Percentiles rank a stretch among this genome's conserved stretches.
These are phyloP conservation scores for Eremothecium gossypii DNA, from an alignment of 1,139 yeast genomes.

Conservation along the genomic window DNA sequence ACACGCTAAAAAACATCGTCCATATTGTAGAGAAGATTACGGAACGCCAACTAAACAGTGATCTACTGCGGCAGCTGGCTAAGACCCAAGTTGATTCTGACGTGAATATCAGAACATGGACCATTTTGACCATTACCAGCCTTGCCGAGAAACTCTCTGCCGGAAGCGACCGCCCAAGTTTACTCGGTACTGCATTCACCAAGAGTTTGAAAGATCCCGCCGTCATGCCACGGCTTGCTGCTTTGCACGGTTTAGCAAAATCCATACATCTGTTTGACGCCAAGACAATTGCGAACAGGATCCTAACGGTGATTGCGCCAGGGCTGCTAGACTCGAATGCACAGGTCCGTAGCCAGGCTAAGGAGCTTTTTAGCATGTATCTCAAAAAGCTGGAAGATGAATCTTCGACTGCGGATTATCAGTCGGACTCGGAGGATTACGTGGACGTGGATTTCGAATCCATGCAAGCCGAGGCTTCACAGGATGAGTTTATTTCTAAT, in stretches of 20 bases:
- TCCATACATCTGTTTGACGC: constrained; percentile 61
- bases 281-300: constrained; percentile 68
- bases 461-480: constrained; percentile 9
- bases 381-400: constrained; percentile 56
- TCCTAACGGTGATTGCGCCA: constrained; percentile 81
- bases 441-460: constrained; percentile 21
- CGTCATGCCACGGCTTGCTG: constrained; percentile 67
- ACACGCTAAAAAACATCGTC: constrained; percentile 65
- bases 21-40: constrained; percentile 57
- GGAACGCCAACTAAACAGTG: constrained; percentile 80
- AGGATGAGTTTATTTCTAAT: constrained; percentile 16
- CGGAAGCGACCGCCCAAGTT: constrained; percentile 48
- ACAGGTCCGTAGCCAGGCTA: constrained; percentile 65
- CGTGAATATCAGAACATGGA: constrained; percentile 78
- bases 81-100: constrained; percentile 80
- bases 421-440: constrained; percentile 28
- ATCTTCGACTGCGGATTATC: constrained; percentile 26
- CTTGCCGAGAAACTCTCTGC: constrained; percentile 57
- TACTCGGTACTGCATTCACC: constrained; percentile 77
- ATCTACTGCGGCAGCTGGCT: constrained; percentile 69
- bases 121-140: constrained; percentile 65
- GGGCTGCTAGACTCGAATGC: constrained; percentile 68
- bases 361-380: constrained; percentile 53
- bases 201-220: constrained; percentile 77
- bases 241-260: constrained; percentile 63